Percentiles rank a stretch among this genome's conserved stretches.
phyloP scores from a whole-genome alignment of 768 basidiomycete genomes.

The Rhizopogon roseolus region DNA sequence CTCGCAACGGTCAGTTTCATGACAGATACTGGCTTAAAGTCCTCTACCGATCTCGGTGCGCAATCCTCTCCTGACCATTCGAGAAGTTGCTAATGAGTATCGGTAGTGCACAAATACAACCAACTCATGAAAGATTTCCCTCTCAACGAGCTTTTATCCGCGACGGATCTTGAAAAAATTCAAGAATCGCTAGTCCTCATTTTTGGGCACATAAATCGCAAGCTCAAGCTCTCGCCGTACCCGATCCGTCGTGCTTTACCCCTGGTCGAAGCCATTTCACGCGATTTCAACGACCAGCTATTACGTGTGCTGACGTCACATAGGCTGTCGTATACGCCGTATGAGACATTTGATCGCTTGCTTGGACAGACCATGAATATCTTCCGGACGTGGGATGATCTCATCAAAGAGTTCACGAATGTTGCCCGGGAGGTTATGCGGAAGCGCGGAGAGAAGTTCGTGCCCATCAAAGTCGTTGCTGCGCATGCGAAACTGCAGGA shows the following conservation, averaged over 20 bases:
- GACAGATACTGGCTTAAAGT: slow-evolving; percentile 94
- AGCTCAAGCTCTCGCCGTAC: slow-evolving; percentile 93
- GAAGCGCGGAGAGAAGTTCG: slow-evolving; percentile 87
- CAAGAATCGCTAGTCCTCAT: slow-evolving; percentile 85
- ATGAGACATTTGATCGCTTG: slow-evolving; percentile 88
- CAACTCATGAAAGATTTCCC: slow-evolving; percentile 99
- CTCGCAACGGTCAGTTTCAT: slow-evolving; percentile 97
- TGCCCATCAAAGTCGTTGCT: slow-evolving; percentile 90
- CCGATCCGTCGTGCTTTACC: slow-evolving; percentile 94
- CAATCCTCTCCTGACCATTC: slow-evolving; percentile 1
- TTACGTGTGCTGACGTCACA: slow-evolving; percentile 88
- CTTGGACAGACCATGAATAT: slow-evolving; percentile 71
- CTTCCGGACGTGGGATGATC: slow-evolving; percentile 85
- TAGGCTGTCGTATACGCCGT: slow-evolving; percentile 89
- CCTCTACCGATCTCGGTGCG: slow-evolving; percentile 84
- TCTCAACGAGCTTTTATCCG: slow-evolving; percentile 91
- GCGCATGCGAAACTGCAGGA: slow-evolving; percentile 93
- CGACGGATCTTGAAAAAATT: slow-evolving; percentile 94
- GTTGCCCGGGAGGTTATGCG: slow-evolving; percentile 90
- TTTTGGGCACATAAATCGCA: slow-evolving; percentile 92
- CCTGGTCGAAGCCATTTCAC: slow-evolving; percentile 95
- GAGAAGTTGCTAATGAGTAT: background rate
- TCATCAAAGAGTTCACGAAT: slow-evolving; percentile 88
- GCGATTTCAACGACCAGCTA: slow-evolving; percentile 95
- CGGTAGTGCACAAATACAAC: slow-evolving; percentile 92